Evolutionary conservation across 495 filamentous ascomycete genomes (phyloP), one percentile per base, ranked within the genome.

Genomic region (Pseudoneurospora amorphoporcata): DNA sequence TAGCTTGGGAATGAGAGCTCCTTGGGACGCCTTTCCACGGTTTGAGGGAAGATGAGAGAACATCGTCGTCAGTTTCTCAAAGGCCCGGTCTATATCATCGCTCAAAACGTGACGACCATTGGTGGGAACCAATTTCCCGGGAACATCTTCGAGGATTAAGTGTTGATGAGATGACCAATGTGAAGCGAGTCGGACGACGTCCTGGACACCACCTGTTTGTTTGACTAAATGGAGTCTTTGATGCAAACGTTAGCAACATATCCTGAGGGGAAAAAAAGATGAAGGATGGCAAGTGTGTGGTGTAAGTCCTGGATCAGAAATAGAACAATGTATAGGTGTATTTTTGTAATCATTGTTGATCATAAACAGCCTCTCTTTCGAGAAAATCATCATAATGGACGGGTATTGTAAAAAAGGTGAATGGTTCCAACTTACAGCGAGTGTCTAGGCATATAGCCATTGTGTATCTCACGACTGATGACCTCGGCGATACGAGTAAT

Each of bases 371-470:
- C 53, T 65, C 53, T 65, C 53, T 65, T 65, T 65, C 53, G 53
- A 65, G 53, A 65, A 61, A 65, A 65, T 65, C 53, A 65, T 65
- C 53, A 65, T 65, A 65, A 8, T 35, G 53, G 53, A 65, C 53
- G 32, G 53, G 12, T 32, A 8, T 41, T 38, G 4, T 4, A 23
- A 2, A 47, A 39, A 6, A 14, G 4, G 8, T 37, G 4, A 17
- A 53, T 3, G 1, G 14, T 47, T 1, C 19, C 10, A 61, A 72
- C 76, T 39, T 72, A 76, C 76, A 79, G 41, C 12, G 76, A 77
- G 16, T 71, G 74, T 32, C 74, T 69, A 23, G 76, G 76, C 77
- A 79, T 76, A 35, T 74, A 75, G 0, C 75, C 76, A 16, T 72
- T 74, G n/a, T 68, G 39, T 58, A 58, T 73, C 42, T 69, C 72